Evolutionary conservation across 768 basidiomycete genomes (phyloP), one percentile per base, ranked within the genome.

Genomic region (Coprinopsis cinerea): DNA sequence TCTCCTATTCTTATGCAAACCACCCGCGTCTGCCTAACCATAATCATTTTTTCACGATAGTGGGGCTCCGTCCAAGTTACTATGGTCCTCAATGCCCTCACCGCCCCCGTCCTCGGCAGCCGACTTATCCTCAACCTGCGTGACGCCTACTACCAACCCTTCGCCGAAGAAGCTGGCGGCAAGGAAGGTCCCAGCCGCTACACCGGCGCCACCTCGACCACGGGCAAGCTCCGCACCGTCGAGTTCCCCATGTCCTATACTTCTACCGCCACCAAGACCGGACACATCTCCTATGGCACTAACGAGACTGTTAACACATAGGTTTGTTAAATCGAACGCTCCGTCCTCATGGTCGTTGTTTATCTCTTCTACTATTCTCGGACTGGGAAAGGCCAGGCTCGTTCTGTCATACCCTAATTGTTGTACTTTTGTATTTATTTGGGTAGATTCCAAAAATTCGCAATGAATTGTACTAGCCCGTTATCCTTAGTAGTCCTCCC

Each of bases 121-220:
- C 55, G 65, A 43, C 50, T 64, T 24, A 47, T 63, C 11, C 58
- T 67, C 23, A 61, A 59, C 40, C 59, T 67, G 22, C 64, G 63
- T 2, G 50, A 49, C 34, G 58, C 57, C 4, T 66, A 65, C 49
- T 66, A 66, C 42, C 48, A 7, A 25, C 48, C 37, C 44, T 15
- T 53, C 53, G 44, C 24, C 3, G 28, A n/a, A 10, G 43, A 44
- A 28, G 13, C 28, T 26, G 26, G 15, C 13, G 3, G 26, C 43
- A 18, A 32, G 11, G n/a, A n/a, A n/a, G n/a, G n/a, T n/a, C n/a
- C n/a, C n/a, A 18, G 36, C 11, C 6, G 6, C 36, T 18, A 39
- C 36, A 39, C 36, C 36, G 6, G 10, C 18, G 10, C 11, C 7
- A 18, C 9, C 36, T 6, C 36, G 11, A 17, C 6, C 11, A 39